Base-by-base conservation (phyloP, 2,329 filamentous ascomycete genomes). In the Epichloe scottii region DNA sequence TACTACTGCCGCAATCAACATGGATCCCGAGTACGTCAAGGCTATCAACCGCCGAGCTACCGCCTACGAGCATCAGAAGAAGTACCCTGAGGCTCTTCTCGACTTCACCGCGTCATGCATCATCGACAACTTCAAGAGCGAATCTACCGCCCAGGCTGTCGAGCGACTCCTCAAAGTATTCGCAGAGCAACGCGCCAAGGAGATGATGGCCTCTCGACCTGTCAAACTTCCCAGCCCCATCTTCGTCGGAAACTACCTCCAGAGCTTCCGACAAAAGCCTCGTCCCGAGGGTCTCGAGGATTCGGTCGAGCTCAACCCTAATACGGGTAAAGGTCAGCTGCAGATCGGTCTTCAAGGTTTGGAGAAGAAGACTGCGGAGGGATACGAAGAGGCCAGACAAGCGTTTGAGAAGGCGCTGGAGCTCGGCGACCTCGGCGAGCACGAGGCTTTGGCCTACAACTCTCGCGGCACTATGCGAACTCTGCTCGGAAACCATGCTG, bases 101-200 rank as follows among this genome's bases (percentile, higher is more conserved):
- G 93, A 98, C 72, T 97, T 95, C 73, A 98, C 93, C 8, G 93
- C 93, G 53, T 96, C 91, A 72, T 98, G 93, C 74, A 98, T 98
- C 68, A 95, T 98, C 66, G 93, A 98, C 67, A 87, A 87, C 56
- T 98, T 98, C 78, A 85, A 87, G 71, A 97, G 93, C 68, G 87
- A 95, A 62, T 76, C 79, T 55, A 94, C 87, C 63, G 89, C 91
- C 23, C 82, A 90, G 67, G 84, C 89, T 43, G 90, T 98, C 10
- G 93, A 98, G 75, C 78, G 91, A 55, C 73, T 98, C 56, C 77
- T 98, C 56, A 97, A 97, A 78, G 95, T 95, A 73, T 91, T 97
- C 47, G 93, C 93, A 45, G 91, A 97, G 71, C 78, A 87, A 58
- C 96, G 96, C 75, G 91, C 87, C 57, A 89, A 91, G 72, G 83